Base-by-base conservation (phyloP, 139 green algal genomes). In the Picochlorum sp. region DNA sequence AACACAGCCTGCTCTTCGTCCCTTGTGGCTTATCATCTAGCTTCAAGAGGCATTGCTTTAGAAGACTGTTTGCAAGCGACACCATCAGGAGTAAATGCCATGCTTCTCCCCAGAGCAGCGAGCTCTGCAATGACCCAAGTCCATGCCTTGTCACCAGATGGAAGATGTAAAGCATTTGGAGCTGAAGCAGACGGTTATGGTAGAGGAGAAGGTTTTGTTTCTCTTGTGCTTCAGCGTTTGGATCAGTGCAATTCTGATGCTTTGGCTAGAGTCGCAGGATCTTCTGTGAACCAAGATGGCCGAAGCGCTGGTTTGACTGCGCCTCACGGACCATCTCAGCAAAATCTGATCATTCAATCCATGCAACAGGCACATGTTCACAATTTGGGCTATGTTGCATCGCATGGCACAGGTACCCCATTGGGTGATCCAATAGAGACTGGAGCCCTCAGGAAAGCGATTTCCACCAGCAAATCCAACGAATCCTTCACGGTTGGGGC, bases 231-330 rank as follows among this genome's bases (percentile, higher is more conserved):
- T 21, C 76, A 89, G 65, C 49, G n/a, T 32, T 32, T 34, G 7
- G 7, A 30, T 37, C 13, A 20, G 11, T 54, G 47, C 47, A 20
- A 26, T 24, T n/a, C 13, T 18, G 23, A 34, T 59, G 21, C 56
- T 18, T 57, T 80, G 20, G 78, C 73, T 1, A 56, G 89, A 44
- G 50, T 94, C 0, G 61, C 61, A 3, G 86, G 83, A 2, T 82
- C 70, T 20, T 74, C 87, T 1, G 86, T 95, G 20, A 96, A 96
- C 72, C 87, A 95, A 74, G 89, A 96, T 66, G 89, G 89, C 8
- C 75, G 88, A 54, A 91, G 82, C 64, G 89, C 77, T 49, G 79
- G 84, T 32, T 75, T 96, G 15, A 96, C 89, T 20, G 88, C 88
- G 3, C 87, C 87, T 0, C 82, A 94, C 58, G 87, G 87, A 0